Base-by-base conservation (phyloP, 2,329 filamentous ascomycete genomes). In the Mycosphaerella sp. region DNA sequence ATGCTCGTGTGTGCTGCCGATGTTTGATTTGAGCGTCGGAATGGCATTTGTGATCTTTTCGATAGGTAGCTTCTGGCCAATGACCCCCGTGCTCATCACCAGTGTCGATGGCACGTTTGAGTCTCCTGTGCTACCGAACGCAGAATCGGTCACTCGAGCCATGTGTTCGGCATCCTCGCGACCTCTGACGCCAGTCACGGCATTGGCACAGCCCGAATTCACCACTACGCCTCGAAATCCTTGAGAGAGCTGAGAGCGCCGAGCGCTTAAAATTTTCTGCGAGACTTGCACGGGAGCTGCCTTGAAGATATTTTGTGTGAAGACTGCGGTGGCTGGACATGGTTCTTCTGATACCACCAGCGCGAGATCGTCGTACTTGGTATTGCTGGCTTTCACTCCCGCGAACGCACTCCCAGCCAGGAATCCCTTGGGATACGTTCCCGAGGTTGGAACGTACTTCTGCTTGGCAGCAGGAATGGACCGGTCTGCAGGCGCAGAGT, bases 301-400 rank as follows among this genome's bases (percentile, higher is more conserved):
- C 73, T 96, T 91, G 75, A 98, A 98, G 72, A 92, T 91, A 76
- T 98, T 98, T 72, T 90, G 95, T 51, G 93, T 98, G 75, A 97
- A 96, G 44, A 97, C 91, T 6, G 90, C 93, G 0, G 91, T 89
- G 8, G 86, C 91, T 6, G 88, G 80, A 71, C 90, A 96, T 51
- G 91, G 89, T 49, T 79, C 79, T 65, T 95, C 89, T 6, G 93
- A 97, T 14, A 86, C 84, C 60, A 98, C 80, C 62, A 98, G 80
- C 36, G 91, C 89, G 47, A 98, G 80, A 70, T 98, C 93, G 32
- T 92, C 90, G 72, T 91, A 91, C 59, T 82, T 87, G 48, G 87
- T 95, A 74, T 97, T 97, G 61, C 85, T 85, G 11, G 90, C 83
- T 76, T 98, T 98, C 64, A 98, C 90, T 50, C 93, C 92, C 39